These are phyloP conservation scores for Epichloe gansuensis DNA, from an alignment of 2,329 filamentous ascomycete genomes.

Conservation along the genomic window DNA sequence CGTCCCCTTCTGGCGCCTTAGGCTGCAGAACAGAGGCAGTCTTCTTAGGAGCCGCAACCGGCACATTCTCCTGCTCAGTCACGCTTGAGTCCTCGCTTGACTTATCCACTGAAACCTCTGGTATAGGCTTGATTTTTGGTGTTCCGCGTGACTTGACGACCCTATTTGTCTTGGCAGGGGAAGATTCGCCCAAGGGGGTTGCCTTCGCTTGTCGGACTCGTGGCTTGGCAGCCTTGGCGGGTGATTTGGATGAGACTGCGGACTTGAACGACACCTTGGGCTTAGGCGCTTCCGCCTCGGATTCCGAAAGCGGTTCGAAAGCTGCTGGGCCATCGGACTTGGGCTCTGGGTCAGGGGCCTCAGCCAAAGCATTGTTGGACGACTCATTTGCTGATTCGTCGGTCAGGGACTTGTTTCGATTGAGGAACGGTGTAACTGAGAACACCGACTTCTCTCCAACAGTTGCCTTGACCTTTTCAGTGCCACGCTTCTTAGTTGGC, in stretches of 20 bases:
- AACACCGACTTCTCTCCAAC: constrained; percentile 83
- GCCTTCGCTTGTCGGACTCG: constrained; percentile 33
- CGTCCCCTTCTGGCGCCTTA: constrained; percentile 21
- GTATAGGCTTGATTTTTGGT: constrained; percentile 3
- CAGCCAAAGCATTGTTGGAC: constrained; percentile 10
- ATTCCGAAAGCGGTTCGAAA: constrained; percentile 6
- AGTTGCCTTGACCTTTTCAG: constrained; percentile 28
- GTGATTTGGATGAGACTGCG: constrained; percentile 2
- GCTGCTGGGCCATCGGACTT: neutral
- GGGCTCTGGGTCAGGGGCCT: constrained; percentile 20
- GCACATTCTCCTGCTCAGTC: constrained; percentile 19
- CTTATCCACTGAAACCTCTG: constrained; percentile 20
- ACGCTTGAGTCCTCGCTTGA: constrained; percentile 25
- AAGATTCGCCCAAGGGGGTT: constrained; percentile 32
- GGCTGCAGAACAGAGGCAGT: constrained; percentile 6
- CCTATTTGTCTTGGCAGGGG: constrained; percentile 33
- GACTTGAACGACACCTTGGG: constrained; percentile 8
- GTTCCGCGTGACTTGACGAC: constrained; percentile 3
- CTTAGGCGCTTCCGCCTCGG: constrained; percentile 14
- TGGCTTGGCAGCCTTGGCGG: constrained; percentile 19
- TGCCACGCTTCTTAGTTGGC: constrained; percentile 41
- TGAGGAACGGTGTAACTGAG: constrained; percentile 88
- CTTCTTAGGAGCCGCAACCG: constrained; percentile 5
- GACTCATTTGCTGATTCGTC: constrained; percentile 21
- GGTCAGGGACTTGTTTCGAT: constrained; percentile 48